A percentile compares a stretch with the other conserved stretches of the same genome.
Conservation (phyloP, 371 early-diverging fungal genomes). For the Blakeslea trispora region DNA sequence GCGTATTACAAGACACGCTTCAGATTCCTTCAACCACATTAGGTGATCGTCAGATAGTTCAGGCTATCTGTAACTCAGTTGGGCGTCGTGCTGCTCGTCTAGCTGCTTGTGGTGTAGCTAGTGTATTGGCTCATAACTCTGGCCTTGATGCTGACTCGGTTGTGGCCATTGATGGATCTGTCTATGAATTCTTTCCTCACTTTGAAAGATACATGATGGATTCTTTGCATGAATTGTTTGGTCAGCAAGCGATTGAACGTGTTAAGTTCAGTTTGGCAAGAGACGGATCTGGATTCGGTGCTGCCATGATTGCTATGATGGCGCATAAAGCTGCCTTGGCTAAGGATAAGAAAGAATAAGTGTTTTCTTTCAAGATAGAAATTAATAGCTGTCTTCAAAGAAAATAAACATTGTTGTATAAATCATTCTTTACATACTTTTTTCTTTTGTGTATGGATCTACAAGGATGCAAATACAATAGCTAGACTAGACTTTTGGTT, state of each 20-base stretch:
- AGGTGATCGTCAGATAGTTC: constrained; percentile 80
- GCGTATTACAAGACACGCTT: constrained; percentile 76
- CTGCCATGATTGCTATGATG: constrained; percentile 53
- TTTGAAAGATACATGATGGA: constrained; percentile 79
- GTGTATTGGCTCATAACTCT: constrained; percentile 61
- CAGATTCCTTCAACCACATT: constrained; percentile 68
- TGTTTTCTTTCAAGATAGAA: no score
- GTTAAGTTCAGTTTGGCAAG: constrained; percentile 42
- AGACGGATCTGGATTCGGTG: constrained; percentile 55
- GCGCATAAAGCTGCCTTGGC: constrained; percentile 9
- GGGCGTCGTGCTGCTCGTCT: constrained; percentile 88
- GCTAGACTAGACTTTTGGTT: no score
- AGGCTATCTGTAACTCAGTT: constrained; percentile 76
- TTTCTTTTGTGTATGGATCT: no score
- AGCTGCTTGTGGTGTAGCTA: constrained; percentile 79
- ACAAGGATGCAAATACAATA: no score
- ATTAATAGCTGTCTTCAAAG: no score
- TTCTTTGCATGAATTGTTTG: constrained; percentile 73
- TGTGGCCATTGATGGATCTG: constrained; percentile 82
- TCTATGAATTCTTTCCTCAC: constrained; percentile 90
- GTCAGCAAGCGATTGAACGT: constrained; percentile 46
- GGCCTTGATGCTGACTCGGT: constrained; percentile 57
- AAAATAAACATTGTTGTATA: no score
- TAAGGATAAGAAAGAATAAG: no score
- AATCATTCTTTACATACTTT: no score